Percentiles rank a stretch among this genome's conserved stretches.
These are phyloP conservation scores for Leptographium procerum DNA, from an alignment of 2,329 filamentous ascomycete species.

Conservation along the genomic window DNA sequence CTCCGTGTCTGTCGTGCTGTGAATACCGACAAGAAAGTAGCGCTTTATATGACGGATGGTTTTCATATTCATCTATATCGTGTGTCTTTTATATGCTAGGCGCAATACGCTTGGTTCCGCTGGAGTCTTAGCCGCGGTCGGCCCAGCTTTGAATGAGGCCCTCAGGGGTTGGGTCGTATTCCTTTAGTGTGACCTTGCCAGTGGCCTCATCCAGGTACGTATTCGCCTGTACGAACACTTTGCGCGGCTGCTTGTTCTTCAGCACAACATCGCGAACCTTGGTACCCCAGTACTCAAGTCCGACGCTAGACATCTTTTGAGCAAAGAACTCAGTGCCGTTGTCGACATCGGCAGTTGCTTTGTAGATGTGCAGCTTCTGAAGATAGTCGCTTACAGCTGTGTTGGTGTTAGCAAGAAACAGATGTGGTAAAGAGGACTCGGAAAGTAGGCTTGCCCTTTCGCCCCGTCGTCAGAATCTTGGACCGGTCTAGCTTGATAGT, in stretches of 20 bases:
- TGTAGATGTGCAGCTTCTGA: slow-evolving; percentile 87
- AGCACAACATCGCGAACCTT: slow-evolving; percentile 68
- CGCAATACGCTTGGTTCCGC: background rate
- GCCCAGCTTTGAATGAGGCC: slow-evolving; percentile 79
- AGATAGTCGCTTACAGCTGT: slow-evolving; percentile 72
- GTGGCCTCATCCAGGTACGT: slow-evolving; percentile 59
- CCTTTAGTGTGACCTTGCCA: slow-evolving; percentile 64
- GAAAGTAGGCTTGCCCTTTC: slow-evolving; percentile 38
- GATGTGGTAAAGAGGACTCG: background rate
- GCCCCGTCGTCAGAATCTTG: slow-evolving; percentile 76
- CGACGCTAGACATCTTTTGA: slow-evolving; percentile 65
- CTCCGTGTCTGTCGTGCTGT: background rate
- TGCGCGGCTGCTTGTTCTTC: slow-evolving; percentile 68
- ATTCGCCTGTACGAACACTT: slow-evolving; percentile 91
- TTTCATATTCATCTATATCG: background rate
- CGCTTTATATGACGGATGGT: no score
- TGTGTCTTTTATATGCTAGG: background rate
- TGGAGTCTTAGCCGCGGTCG: slow-evolving; percentile 35
- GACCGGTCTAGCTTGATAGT: slow-evolving; percentile 72
- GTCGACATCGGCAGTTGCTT: slow-evolving; percentile 75
- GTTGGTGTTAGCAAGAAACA: background rate
- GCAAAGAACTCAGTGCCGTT: slow-evolving; percentile 71
- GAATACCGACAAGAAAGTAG: no score
- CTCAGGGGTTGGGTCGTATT: slow-evolving; percentile 72
- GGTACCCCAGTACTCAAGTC: slow-evolving; percentile 70